Evolutionary conservation across 2,329 filamentous ascomycete genomes (phyloP), one percentile per base, ranked within the genome.

Genomic region (Aureobasidium sp.): DNA sequence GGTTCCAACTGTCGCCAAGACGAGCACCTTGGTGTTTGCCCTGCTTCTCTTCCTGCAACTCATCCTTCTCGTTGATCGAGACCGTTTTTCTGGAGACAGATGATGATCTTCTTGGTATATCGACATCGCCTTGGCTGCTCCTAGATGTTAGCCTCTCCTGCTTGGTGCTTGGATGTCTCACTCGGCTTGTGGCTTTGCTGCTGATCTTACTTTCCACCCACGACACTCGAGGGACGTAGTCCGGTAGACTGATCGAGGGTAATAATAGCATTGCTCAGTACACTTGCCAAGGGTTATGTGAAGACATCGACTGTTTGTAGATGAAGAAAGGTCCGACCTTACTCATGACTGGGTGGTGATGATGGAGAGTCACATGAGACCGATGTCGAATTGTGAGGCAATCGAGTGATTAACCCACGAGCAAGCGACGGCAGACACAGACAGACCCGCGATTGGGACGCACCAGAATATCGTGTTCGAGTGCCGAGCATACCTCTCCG

Each of bases 1-100:
- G 55, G 55, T 39, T 47, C 14, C 31, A 58, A 58, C 55, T 20
- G 55, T 48, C 55, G 55, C 55, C 55, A 58, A 58, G 55, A 44
- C 27, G n/a, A 34, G 22, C 17, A 17, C 27, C 51, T 55, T 42
- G 36, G 29, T 55, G 36, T 25, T 45, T 25, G 39, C 53, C n/a
- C 29, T 57, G 39, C 41, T 57, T 45, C 39, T n/a, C 15, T 41
- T 44, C 29, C 49, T 51, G n/a, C 29, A 37, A 6, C 31, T 15
- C 12, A 5, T 17, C 39, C 27, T 22, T 56, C 42, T 20, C 14
- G 4, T 53, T 20, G 12, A 41, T 29, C 20, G 20, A 27, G 20
- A 7, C n/a, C n/a, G 6, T 31, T 17, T 44, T 15, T 34, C 37
- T 44, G 27, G 52, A 12, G 36, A 20, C 2, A 14, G 25, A 27